A percentile compares a stretch with the other conserved stretches of the same genome.
Evolutionary conservation across 1,284 basidiomycete genomes (phyloP).

Genomic region (Leccinum pachyderme): DNA sequence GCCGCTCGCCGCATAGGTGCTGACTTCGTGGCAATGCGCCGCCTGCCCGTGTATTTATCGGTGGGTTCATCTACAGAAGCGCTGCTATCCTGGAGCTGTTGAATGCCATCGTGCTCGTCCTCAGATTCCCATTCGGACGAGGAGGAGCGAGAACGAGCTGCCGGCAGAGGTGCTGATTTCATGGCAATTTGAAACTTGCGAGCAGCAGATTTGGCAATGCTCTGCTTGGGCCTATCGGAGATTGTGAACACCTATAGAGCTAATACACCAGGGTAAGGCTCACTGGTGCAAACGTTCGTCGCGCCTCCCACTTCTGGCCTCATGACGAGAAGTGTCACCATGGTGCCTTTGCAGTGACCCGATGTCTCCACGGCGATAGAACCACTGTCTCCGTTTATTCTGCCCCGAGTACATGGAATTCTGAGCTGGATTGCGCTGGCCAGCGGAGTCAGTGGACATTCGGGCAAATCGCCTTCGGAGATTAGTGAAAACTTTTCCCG

Average conservation of each 20-base stretch:
- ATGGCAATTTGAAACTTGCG: conserved; percentile 8
- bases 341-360: background rate
- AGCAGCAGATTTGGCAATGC: conserved; percentile 6
- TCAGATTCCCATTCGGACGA: conserved; percentile 9
- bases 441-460: conserved; percentile 23
- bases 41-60: background rate
- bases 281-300: conserved; percentile 9
- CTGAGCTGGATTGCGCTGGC: conserved; percentile 4
- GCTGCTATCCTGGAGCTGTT: conserved; percentile 3
- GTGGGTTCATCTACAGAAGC: conserved; percentile 2
- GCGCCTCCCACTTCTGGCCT: background rate
- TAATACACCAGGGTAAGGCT: conserved; percentile 4
- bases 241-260: conserved; percentile 4
- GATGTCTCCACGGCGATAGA: conserved; percentile 14
- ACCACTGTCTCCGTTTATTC: conserved; percentile 24
- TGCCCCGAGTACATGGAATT: background rate
- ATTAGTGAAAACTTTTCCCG: conserved; percentile 4
- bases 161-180: conserved; percentile 5
- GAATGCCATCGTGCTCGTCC: background rate
- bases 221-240: conserved; percentile 10
- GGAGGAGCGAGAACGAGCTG: background rate
- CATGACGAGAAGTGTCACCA: background rate
- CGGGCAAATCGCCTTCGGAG: conserved; percentile 14
- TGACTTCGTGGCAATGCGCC: no score
- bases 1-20: no score